Conservation (phyloP, 192 early-diverging fungal species). For the Spizellomyces punctatus region DNA sequence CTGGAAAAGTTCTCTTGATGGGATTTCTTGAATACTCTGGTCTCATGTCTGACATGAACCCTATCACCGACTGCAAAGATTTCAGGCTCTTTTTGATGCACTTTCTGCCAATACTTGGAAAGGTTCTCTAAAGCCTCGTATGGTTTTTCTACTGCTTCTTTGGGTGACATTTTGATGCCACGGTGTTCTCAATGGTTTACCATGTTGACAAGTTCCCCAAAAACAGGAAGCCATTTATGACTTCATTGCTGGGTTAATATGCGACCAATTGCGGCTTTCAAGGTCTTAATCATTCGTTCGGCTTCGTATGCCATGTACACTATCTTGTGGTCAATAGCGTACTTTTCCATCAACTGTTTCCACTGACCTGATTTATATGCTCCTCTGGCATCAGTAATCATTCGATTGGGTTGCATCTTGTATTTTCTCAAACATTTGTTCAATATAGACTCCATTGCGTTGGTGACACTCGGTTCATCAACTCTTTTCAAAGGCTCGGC, state of each 20-base stretch:
- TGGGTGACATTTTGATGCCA: conserved; percentile 18
- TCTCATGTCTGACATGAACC: conserved; percentile 5
- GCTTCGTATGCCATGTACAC: conserved; percentile 29
- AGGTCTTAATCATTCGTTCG: conserved; percentile 9
- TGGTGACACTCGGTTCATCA: conserved; percentile 3
- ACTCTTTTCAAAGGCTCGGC: conserved; percentile 11
- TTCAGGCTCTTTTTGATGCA: conserved; percentile 5
- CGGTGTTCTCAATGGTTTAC: conserved; percentile 18
- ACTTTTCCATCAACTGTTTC: conserved; percentile 12
- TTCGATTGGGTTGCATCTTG: conserved; percentile 3
- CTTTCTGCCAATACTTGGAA: conserved; percentile 8
- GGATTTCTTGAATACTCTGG: conserved; percentile 4
- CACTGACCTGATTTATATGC: conserved; percentile 8
- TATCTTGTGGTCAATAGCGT: conserved; percentile 8
- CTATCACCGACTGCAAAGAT: conserved; percentile 10
- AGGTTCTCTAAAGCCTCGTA: conserved; percentile 8
- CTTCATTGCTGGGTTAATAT: background rate
- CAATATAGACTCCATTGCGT: conserved; percentile 2
- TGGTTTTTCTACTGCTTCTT: conserved; percentile 17
- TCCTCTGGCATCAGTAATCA: conserved; percentile 16
- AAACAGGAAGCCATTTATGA: conserved; percentile 13
- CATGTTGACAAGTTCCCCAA: background rate
- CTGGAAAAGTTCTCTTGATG: conserved; percentile 17
- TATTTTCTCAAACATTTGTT: background rate
- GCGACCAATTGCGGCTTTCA: conserved; percentile 15